Base-by-base conservation (phyloP, 2,329 filamentous ascomycete genomes). In the Teratosphaeria pseudoeucalypti region DNA sequence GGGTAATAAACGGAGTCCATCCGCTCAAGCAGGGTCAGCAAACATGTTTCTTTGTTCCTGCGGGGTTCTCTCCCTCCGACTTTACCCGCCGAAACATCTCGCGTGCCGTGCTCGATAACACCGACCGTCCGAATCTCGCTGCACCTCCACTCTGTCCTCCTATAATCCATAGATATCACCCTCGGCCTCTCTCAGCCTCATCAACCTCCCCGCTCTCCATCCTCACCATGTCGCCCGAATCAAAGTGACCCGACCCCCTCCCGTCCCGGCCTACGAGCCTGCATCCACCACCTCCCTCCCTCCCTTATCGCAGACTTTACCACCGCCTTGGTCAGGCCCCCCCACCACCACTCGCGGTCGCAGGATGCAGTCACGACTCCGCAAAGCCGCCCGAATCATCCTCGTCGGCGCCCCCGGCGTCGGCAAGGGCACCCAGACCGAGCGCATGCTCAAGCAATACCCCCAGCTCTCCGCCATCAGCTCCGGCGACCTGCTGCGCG, bases 381-480 rank as follows among this genome's bases (percentile, higher is more conserved):
- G 70, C 6, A 68, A 65, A 76, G 92, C 94, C 60, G 94, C 94
- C 58, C 88, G 94, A 63, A 87, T 97, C 64, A 97, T 99, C 71
- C 85, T 99, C 66, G 85, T 99, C 68, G 94, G 94, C 68, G 92
- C 92, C 57, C 94, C 94, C n/a, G 92, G 92, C 60, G 94, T 96
- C 60, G 94, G 94, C 63, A 99, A 99, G 75, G 94, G 70, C 63
- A 99, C 94, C 2, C 94, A 99, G 78, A 90, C 90, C 57, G 89
- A 95, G 74, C 85, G 94, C 62, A 80, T 99, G 63, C 85, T 97
- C 66, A 80, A 86, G 67, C 85, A 89, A 66, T 99, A 94, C 72
- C 90, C 92, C 3, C 89, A 96, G 71, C 80, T 99, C 54, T 88
- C 90, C 57, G 87, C 91, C 19, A 92, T 99, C 74, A 95, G 90